Evolutionary conservation across 495 filamentous ascomycete species (phyloP).

Genomic region (Podospora anserina): DNA sequence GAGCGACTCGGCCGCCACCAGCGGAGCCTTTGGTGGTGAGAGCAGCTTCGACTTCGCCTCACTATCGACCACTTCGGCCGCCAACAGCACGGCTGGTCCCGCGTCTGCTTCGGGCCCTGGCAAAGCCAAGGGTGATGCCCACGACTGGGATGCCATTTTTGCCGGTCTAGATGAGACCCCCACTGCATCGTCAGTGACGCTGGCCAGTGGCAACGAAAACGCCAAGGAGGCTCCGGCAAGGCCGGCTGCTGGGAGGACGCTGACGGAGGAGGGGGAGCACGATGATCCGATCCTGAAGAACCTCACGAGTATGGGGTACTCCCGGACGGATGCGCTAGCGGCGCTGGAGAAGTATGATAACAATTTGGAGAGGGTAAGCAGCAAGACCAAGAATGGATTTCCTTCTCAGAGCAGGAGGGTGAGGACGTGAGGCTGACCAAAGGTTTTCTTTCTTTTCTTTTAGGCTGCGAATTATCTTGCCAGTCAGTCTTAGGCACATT

Average conservation of each 20-base stretch:
- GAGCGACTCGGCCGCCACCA: conserved; percentile 42
- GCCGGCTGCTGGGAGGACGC: conserved; percentile 53
- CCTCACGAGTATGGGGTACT: conserved; percentile 87
- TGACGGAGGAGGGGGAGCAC: conserved; percentile 71
- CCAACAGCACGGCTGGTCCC: conserved; percentile 54
- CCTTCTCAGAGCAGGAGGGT: conserved; percentile 9
- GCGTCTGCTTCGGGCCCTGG: conserved; percentile 37
- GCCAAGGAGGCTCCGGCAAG: conserved; percentile 40
- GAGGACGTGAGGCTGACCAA: conserved; percentile 30
- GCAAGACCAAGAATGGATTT: conserved; percentile 5
- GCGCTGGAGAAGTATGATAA: conserved; percentile 95
- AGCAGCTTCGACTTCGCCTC: conserved; percentile 50
- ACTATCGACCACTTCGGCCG: conserved; percentile 39
- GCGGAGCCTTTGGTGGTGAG: conserved; percentile 43
- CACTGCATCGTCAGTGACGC: conserved; percentile 26
- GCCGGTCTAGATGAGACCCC: conserved; percentile 63
- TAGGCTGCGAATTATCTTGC: conserved; percentile 50
- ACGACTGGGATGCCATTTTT: conserved; percentile 97
- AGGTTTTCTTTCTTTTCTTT: conserved; percentile 14
- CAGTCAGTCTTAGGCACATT: conserved; percentile 38
- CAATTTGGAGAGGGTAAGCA: conserved; percentile 84
- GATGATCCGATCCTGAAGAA: conserved; percentile 91
- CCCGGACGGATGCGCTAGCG: conserved; percentile 68
- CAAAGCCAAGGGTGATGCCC: conserved; percentile 43
- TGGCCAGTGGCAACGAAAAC: conserved; percentile 21